These are phyloP conservation scores for Erodium chrysanthum DNA, from an alignment of 441 rosid species.

Conservation along the genomic window DNA sequence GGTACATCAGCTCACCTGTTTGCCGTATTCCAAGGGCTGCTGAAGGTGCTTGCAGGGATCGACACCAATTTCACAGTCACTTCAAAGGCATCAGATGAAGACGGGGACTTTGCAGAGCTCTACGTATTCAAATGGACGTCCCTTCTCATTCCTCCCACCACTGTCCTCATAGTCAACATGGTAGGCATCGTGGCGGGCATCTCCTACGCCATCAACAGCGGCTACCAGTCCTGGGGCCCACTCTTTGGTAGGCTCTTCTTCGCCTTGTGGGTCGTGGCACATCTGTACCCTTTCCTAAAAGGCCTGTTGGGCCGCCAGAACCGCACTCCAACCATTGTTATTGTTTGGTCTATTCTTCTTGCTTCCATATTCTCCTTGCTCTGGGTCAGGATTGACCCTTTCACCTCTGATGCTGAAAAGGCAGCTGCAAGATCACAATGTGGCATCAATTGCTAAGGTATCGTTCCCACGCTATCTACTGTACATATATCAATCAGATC, in stretches of 20 bases:
- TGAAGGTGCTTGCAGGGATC: conserved; percentile 88
- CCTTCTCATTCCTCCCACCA: conserved; percentile 89
- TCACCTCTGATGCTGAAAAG: conserved; percentile 69
- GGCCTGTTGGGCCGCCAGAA: conserved; percentile 94
- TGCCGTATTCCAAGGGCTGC: conserved; percentile 91
- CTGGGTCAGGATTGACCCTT: conserved; percentile 94
- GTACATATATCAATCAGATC: too few relatives aligned
- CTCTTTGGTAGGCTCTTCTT: conserved; percentile 89
- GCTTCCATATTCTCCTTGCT: conserved; percentile 87
- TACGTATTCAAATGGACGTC: conserved; percentile 98
- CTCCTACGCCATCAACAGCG: conserved; percentile 85
- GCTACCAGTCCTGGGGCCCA: conserved; percentile 94
- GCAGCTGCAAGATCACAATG: conserved; percentile 53
- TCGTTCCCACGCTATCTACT: not conserved
- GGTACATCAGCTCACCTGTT: conserved; percentile 91
- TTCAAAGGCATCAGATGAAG: conserved; percentile 88
- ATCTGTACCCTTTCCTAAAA: conserved; percentile 90
- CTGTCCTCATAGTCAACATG: conserved; percentile 72
- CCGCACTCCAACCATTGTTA: conserved; percentile 86
- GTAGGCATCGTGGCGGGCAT: conserved; percentile 98
- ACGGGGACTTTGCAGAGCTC: conserved; percentile 79
- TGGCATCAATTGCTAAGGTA: conserved; percentile 69
- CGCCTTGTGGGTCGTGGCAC: conserved; percentile 94
- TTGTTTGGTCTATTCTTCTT: conserved; percentile 81
- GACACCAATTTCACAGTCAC: conserved; percentile 96